Evolutionary conservation across 345 rosid genomes (phyloP).

Genomic region (Luvunga scandens): DNA sequence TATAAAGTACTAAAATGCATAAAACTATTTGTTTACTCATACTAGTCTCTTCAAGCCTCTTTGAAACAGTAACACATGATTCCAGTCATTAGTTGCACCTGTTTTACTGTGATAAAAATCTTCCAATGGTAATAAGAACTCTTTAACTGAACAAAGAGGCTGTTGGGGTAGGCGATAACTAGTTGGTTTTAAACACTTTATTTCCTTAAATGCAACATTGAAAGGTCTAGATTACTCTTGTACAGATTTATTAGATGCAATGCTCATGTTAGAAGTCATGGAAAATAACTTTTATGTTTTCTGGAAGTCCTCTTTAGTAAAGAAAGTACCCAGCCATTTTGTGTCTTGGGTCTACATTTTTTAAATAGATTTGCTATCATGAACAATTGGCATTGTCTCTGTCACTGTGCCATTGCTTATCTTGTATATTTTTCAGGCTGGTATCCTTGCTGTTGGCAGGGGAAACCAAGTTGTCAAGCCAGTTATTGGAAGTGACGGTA

Average conservation of each 20-base stretch:
- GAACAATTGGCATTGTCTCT: not conserved
- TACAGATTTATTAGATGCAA: not conserved
- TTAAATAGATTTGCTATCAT: not conserved
- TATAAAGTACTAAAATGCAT: not conserved
- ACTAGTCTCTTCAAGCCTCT: not conserved
- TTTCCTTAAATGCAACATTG: not conserved
- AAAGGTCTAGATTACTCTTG: not conserved
- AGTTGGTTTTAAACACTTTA: not conserved
- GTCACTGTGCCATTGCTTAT: not conserved
- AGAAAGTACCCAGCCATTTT: not conserved
- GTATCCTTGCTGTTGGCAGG: slow-evolving; percentile 93
- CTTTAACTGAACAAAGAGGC: not conserved
- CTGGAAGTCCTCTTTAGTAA: not conserved
- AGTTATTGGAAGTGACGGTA: slow-evolving; percentile 65
- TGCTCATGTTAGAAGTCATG: not conserved
- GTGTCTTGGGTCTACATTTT: not conserved
- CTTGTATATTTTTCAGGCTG: slow-evolving; percentile 50
- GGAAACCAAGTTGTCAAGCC: slow-evolving; percentile 90
- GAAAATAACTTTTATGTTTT: not conserved
- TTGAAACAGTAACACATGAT: not conserved
- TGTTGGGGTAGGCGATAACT: not conserved
- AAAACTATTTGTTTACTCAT: not conserved
- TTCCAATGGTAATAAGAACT: not conserved
- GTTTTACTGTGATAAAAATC: not conserved
- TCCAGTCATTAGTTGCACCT: not conserved